Base-by-base conservation (phyloP, 441 rosid genomes). In the Syzygium malaccense region DNA sequence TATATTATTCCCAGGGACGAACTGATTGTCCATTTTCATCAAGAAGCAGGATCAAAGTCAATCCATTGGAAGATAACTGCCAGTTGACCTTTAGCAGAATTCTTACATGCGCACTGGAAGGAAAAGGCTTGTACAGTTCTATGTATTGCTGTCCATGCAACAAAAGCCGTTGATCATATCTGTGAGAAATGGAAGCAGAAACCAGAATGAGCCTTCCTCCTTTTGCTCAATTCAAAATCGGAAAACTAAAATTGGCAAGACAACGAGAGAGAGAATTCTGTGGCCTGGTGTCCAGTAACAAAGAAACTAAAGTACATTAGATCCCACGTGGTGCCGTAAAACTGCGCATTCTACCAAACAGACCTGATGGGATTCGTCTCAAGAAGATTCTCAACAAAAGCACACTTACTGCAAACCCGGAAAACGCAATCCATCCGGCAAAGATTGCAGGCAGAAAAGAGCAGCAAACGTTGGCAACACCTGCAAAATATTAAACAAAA, bases 61-160 rank as follows among this genome's bases (percentile, higher is more conserved):
- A 28, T 85, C 45, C 58, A 85, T 0, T 9, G 5, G 49, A 33
- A 80, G 28, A 33, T 51, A 71, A 32, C 8, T 60, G 25, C 30
- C 45, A 78, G 79, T 48, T 3, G 53, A 75, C 6, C 54, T 41
- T 37, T 25, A 28, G 58, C 60, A 56, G 55, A 56, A 88, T 57
- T 91, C 96, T 94, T 93, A 97, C 99, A 86, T 93, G 83, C 58
- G 95, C 98, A 75, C 92, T 93, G 32, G 98, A 92, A 90, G 99
- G 97, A 68, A 97, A 88, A 64, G 99, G 98, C 92, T 90, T 96
- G 92, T 94, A 94, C 33, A 98, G 6, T 91, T 97, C 98, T 87
- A 98, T 95, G 88, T 95, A 97, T 37, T 98, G 99, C 71, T 97
- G 98, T 89, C 97, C 99, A 91, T 98, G 99, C 94, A 98, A 90